Evolutionary conservation across 2,329 filamentous ascomycete genomes (phyloP), one percentile per base, ranked within the genome.

Genomic region (Stemphylium beticola): DNA sequence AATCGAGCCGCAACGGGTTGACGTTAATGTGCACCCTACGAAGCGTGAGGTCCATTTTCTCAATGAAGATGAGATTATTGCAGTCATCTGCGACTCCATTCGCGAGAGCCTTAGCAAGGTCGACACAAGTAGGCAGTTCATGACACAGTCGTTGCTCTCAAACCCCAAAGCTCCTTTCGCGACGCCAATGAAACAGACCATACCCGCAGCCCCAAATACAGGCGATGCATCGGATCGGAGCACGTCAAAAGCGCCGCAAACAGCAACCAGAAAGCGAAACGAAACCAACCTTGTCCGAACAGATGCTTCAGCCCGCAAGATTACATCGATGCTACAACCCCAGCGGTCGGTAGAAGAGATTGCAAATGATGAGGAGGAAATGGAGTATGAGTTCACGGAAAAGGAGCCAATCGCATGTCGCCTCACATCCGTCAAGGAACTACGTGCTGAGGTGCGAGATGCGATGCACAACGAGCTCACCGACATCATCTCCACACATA

Each of bases 1-100:
- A 55, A 96, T 99, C 53, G 93, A 98, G 65, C 93, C 95, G 1
- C 86, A 89, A 22, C 84, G 93, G 48, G 92, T 99, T 4, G 95
- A 99, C 74, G 96, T 99, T 70, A 99, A 99, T 65, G 90, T 99
- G 0, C 95, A 99, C 74, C 95, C 95, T 0, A 99, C 95, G 0
- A 99, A 99, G 75, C 84, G 92, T 45, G 93, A 99, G 72, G 95
- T 99, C 17, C 95, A 98, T 69, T 98, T 99, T 66, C 82, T 99
- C 18, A 96, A 98, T 58, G 95, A 99, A 73, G 95, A 99, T 60
- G 95, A 99, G 65, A 96, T 99, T 40, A 89, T 95, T 41, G 90
- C 95, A 60, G 84, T 85, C 12, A 87, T 99, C 4, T 97, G 93
- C 77, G 85, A 88, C 57, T 85, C 90, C 48, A 89, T 99, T 18